These are phyloP conservation scores for Arachis stenosperma DNA, from an alignment of 306 rosid species.

Conservation along the genomic window DNA sequence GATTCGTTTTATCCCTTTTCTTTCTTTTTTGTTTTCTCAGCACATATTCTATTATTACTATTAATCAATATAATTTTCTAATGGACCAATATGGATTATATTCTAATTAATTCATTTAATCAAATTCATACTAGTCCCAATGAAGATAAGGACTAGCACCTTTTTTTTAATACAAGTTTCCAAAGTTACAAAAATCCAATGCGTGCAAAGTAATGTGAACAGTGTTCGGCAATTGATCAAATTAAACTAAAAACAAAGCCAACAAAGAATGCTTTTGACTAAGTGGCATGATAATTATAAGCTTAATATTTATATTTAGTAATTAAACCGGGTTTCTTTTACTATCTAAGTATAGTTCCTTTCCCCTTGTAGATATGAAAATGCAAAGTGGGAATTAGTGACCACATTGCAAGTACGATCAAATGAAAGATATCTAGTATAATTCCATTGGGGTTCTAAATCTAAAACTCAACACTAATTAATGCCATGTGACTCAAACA, in stretches of 20 bases:
- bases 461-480: conserved; percentile 16
- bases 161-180: conserved; percentile 21
- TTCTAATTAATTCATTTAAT: neutral
- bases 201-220: conserved; percentile 40
- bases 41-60: conserved; percentile 1
- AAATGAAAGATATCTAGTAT: neutral
- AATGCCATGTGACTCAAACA: conserved; percentile 34
- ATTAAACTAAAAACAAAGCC: conserved; percentile 16
- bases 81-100: neutral
- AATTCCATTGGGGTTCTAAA: conserved; percentile 9
- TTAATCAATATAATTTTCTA: neutral
- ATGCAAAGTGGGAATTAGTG: conserved; percentile 38
- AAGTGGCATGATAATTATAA: conserved; percentile 2
- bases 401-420: neutral
- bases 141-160: conserved; percentile 25
- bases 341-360: neutral
- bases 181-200: conserved; percentile 10
- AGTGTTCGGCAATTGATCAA: neutral
- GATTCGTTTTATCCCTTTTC: neutral
- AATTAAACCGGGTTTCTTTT: neutral
- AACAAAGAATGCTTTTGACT: conserved; percentile 18
- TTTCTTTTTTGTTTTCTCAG: conserved; percentile 6
- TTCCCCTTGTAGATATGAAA: conserved; percentile 1
- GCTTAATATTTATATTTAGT: neutral
- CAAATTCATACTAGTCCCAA: conserved; percentile 21